These are phyloP conservation scores for Comarum palustre DNA, from an alignment of 306 rosid species.

Conservation along the genomic window DNA sequence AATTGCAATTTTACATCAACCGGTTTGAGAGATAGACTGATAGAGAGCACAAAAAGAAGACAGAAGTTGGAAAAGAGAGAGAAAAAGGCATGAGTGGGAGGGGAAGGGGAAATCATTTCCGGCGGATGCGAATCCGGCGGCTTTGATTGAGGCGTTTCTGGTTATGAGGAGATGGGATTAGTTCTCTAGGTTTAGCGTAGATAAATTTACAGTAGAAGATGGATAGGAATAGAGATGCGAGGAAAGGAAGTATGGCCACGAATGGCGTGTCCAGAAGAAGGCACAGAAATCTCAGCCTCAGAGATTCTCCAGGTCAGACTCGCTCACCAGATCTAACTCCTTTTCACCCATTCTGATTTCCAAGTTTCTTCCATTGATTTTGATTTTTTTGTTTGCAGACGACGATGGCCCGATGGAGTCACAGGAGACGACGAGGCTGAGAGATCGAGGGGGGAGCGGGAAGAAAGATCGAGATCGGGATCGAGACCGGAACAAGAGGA, in stretches of 20 bases:
- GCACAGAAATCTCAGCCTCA: constrained; percentile 63
- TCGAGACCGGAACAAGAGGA: no score
- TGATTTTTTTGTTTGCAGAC: constrained; percentile 39
- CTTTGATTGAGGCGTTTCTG: constrained; percentile 22
- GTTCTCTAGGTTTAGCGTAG: constrained; percentile 22
- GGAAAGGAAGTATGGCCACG: constrained; percentile 57
- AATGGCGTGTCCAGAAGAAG: constrained; percentile 79
- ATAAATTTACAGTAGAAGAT: constrained; percentile 34
- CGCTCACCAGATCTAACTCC: constrained; percentile 54
- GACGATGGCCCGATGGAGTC: constrained; percentile 82
- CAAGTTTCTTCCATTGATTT: constrained; percentile 18
- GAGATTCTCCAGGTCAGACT: constrained; percentile 86
- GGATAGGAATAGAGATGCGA: constrained; percentile 85
- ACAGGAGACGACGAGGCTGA: constrained; percentile 74
- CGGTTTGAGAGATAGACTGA: constrained; percentile 45
- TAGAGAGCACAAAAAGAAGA: constrained; percentile 50
- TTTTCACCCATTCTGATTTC: not conserved
- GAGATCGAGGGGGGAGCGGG: constrained; percentile 71
- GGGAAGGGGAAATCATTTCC: constrained; percentile 11
- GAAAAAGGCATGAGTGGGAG: constrained; percentile 12
- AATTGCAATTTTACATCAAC: no score
- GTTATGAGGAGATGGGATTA: constrained; percentile 32
- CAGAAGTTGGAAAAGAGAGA: constrained; percentile 30
- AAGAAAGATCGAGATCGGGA: constrained; percentile 69
- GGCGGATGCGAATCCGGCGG: constrained; percentile 13